Evolutionary conservation across 495 filamentous ascomycete genomes (phyloP).

Genomic region (Penicillium simplicissimum): DNA sequence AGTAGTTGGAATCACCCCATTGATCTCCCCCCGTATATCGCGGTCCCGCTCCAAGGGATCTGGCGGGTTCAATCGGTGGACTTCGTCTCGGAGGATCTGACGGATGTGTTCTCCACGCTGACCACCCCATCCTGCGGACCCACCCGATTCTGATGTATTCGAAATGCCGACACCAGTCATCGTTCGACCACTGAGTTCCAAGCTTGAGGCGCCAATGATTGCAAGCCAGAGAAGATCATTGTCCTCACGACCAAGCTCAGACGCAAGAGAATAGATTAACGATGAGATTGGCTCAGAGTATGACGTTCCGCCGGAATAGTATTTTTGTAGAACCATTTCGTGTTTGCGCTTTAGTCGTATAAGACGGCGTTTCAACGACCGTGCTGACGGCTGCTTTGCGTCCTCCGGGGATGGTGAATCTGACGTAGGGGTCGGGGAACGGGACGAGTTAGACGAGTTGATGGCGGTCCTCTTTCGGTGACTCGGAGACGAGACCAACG

Average conservation of each 20-base stretch:
- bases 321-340: slow-evolving; percentile 67
- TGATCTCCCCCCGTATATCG: slow-evolving; percentile 58
- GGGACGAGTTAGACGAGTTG: slow-evolving; percentile 49
- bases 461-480: slow-evolving; percentile 38
- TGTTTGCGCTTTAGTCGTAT: slow-evolving; percentile 75
- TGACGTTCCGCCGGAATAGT: slow-evolving; percentile 83
- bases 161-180: slow-evolving; percentile 78
- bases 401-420: slow-evolving; percentile 59
- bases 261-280: slow-evolving; percentile 90
- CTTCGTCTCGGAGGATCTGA: slow-evolving; percentile 86
- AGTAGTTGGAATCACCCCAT: slow-evolving; percentile 81
- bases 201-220: slow-evolving; percentile 87
- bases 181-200: slow-evolving; percentile 87
- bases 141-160: slow-evolving; percentile 54
- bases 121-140: slow-evolving; percentile 76
- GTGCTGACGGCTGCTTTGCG: slow-evolving; percentile 63
- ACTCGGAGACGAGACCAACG: slow-evolving; percentile 50
- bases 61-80: slow-evolving; percentile 87
- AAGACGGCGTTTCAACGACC: slow-evolving; percentile 68
- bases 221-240: slow-evolving; percentile 94
- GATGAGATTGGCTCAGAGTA: slow-evolving; percentile 95
- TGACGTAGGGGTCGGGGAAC: slow-evolving; percentile 45
- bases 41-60: slow-evolving; percentile 59
- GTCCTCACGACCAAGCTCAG: slow-evolving; percentile 92
- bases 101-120: slow-evolving; percentile 81